Evolutionary conservation across 2,329 filamentous ascomycete species (phyloP).

Genomic region (Fusarium siculi): DNA sequence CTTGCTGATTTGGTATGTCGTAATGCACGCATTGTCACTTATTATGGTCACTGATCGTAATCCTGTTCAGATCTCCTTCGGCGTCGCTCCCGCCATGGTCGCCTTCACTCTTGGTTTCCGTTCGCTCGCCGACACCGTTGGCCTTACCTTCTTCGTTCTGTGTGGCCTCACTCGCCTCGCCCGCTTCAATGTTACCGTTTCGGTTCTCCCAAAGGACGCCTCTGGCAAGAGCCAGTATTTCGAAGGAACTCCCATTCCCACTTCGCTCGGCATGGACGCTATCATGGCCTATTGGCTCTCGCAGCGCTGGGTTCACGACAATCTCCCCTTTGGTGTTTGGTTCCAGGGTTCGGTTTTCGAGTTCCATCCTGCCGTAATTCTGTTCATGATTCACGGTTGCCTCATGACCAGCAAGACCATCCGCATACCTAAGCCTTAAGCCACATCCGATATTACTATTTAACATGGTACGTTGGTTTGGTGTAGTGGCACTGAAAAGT

Average conservation of each 20-base stretch:
- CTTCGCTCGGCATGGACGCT: constrained; percentile 80
- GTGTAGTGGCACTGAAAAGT: not conserved
- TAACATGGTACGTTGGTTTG: constrained; percentile 23
- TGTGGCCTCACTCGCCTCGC: constrained; percentile 93
- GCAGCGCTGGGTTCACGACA: constrained; percentile 80
- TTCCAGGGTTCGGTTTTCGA: constrained; percentile 76
- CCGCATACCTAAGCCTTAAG: constrained; percentile 88
- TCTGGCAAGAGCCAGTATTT: constrained; percentile 95
- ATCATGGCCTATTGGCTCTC: constrained; percentile 92
- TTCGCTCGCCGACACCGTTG: constrained; percentile 82
- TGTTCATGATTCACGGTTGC: constrained; percentile 91
- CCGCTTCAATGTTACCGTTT: constrained; percentile 96
- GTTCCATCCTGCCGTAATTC: constrained; percentile 81
- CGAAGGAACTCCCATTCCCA: constrained; percentile 96
- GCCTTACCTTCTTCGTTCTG: constrained; percentile 88
- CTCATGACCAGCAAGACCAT: constrained; percentile 96
- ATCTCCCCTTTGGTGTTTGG: constrained; percentile 80
- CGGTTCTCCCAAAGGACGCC: constrained; percentile 89
- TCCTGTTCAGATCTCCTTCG: constrained; percentile 84
- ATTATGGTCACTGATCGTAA: constrained; percentile 14
- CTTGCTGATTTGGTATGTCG: constrained; percentile 86
- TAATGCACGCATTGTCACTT: not conserved
- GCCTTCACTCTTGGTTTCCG: constrained; percentile 92
- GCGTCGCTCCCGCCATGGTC: constrained; percentile 85
- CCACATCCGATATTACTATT: constrained; percentile 17